Base-by-base conservation (phyloP, 371 early-diverging fungal species). In the Syncephalastrum sp. region DNA sequence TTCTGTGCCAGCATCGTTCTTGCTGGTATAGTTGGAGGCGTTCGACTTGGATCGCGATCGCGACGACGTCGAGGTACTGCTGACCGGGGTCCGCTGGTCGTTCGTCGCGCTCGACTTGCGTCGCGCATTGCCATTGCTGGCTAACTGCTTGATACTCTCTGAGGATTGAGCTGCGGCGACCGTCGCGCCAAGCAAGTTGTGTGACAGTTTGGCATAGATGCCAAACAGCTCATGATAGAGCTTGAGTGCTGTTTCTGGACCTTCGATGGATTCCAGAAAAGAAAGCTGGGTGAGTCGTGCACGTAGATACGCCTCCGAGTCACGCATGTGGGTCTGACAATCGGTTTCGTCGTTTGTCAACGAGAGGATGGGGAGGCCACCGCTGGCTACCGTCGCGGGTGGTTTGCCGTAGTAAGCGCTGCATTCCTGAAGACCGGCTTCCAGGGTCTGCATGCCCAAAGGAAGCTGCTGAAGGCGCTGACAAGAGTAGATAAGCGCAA, bases 401-500 rank as follows among this genome's bases (percentile, higher is more conserved):
- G 29, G 29, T 7, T 29, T 29, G 4, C 29, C 29, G 7, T 29
- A 29, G 29, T 29, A 3, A 6, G 29, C 29, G 29, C 29, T 51
- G n/a, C 46, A 54, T 21, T 87, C 83, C 51, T 72, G 73, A 65
- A 89, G 68, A 4, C 88, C 94, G 1, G 84, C 79, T 44, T 90
- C 81, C 61, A 89, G 83, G 12, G 91, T 77, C 50, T 84, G 72
- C 53, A 88, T 56, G 0, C 92, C 95, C 52, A 84, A 64, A 3
- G 59, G 41, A 4, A 64, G 19, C 17, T 60, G 55, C 17, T 63
- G 54, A 16, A 60, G 62, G 25, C 53, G 49, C 47, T 61, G 55
- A 5, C 87, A 82, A 15, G 91, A 86, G 14, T 89, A 73, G 33
- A 94, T 64, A 43, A 95, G 78, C 0, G 86, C 87, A 24, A 96